Evolutionary conservation across 495 filamentous ascomycete species (phyloP), one percentile per base, ranked within the genome.

Genomic region (Sporormia fimetaria): DNA sequence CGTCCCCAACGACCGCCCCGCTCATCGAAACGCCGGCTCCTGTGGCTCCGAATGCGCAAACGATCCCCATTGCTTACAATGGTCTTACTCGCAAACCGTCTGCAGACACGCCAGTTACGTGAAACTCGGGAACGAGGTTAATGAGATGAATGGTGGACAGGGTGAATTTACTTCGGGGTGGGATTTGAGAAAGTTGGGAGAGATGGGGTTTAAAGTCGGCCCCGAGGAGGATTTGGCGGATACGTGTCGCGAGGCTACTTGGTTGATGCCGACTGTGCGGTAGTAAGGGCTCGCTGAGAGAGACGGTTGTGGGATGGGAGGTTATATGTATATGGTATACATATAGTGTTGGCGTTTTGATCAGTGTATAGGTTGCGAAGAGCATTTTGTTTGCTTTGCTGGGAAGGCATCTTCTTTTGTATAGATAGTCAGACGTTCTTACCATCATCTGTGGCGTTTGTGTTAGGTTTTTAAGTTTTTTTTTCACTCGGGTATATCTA

Each of bases 21-120:
- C 44, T 3, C 51, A 49, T 37, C 20, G 20, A 10, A 32, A 37
- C 26, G 44, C 45, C 16, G 22, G 6, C 11, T 22, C 28, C 11
- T 54, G 51, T 28, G 35, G 40, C 31, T 49, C 45, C 24, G 51
- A 44, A 20, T 54, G 51, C 18, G 23, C 12, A 8, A 39, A 40
- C 18, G 36, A 54, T 32, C 40, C 20, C 23, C 28, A 42, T 26
- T 49, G 51, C 36, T 31, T 54, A 21, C 51, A 54, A 20, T 54
- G 33, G 21, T 41, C 40, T 6, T 54, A 41, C 37, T 45, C 45
- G 17, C 39, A 44, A 17, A 44, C 37, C 20, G 36, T 38, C 1
- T 49, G 51, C 27, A 36, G 40, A 15, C 44, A 44, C 33, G 44
- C 32, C 4, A 43, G 41, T 4, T 49, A 42, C 31, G 21, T 54